A percentile compares a stretch with the other conserved stretches of the same genome.
These are phyloP conservation scores for Ogataea ganodermae DNA, from an alignment of 805 yeast genomes.

Conservation along the genomic window DNA sequence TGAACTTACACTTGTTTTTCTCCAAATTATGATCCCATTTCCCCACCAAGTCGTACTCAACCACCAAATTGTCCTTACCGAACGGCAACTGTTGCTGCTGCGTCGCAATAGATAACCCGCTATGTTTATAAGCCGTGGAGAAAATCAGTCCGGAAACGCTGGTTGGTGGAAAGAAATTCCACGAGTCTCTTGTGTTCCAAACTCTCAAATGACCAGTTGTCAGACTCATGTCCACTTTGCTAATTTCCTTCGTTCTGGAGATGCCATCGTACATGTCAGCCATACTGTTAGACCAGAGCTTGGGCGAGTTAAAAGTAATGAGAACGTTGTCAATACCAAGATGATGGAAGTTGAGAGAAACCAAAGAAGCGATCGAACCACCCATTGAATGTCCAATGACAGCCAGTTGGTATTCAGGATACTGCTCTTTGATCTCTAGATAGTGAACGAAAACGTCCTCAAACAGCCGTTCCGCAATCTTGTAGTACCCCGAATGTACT, in stretches of 20 bases:
- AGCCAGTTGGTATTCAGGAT: slow-evolving; percentile 18
- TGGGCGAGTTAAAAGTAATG: slow-evolving; percentile 25
- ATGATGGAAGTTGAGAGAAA: slow-evolving; percentile 21
- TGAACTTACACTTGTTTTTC: slow-evolving; percentile 19
- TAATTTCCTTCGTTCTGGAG: slow-evolving; percentile 17
- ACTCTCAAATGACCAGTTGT: slow-evolving; percentile 23
- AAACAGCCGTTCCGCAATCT: slow-evolving; percentile 22
- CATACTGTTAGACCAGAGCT: slow-evolving; percentile 22
- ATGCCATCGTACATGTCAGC: slow-evolving; percentile 24
- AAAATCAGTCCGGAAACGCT: slow-evolving; percentile 14
- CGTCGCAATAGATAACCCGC: slow-evolving; percentile 26
- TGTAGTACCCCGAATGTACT: slow-evolving; percentile 24
- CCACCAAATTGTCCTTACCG: slow-evolving; percentile 14
- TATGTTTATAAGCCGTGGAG: slow-evolving; percentile 21
- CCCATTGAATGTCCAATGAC: slow-evolving; percentile 28
- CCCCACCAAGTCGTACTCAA: slow-evolving; percentile 24
- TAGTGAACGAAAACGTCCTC: slow-evolving; percentile 23
- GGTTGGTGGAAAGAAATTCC: slow-evolving; percentile 25
- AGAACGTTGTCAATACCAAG: slow-evolving; percentile 17
- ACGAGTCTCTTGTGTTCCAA: slow-evolving; percentile 28
- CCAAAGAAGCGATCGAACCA: slow-evolving; percentile 24
- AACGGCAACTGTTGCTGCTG: slow-evolving; percentile 17
- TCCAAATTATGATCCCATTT: slow-evolving; percentile 26
- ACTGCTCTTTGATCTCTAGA: slow-evolving; percentile 10
- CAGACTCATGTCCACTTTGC: slow-evolving; percentile 12